Evolutionary conservation across 75 land plant species (phyloP).

Genomic region (Picea glauca): DNA sequence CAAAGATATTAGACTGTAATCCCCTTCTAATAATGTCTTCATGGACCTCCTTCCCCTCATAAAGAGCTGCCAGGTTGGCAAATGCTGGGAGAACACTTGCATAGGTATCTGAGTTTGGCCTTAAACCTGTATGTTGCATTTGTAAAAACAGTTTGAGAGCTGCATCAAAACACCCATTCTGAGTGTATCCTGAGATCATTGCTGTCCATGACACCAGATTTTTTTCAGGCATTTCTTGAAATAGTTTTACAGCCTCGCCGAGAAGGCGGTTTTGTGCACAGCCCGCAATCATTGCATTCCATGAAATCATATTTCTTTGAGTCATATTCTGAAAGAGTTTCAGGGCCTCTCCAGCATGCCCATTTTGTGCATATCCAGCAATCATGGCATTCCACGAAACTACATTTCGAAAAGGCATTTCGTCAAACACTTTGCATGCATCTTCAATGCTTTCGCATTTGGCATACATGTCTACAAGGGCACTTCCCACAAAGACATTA

Average conservation of each 20-base stretch:
- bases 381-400: slow-evolving; percentile 29
- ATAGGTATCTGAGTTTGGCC: not conserved
- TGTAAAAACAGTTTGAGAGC: not conserved
- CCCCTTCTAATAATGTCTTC: not conserved
- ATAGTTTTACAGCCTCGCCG: slow-evolving; percentile 18
- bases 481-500: slow-evolving; percentile 14
- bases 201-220: slow-evolving; percentile 3
- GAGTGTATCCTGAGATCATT: slow-evolving; percentile 4
- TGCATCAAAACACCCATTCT: slow-evolving; percentile 6
- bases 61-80: slow-evolving; percentile 3
- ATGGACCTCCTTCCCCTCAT: slow-evolving; percentile 5
- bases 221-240: not conserved
- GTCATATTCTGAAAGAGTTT: slow-evolving; percentile 20
- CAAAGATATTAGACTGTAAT: slow-evolving; percentile 6
- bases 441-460: slow-evolving; percentile 15
- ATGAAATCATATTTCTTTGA: slow-evolving; percentile 22
- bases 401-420: slow-evolving; percentile 11
- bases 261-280: slow-evolving; percentile 19
- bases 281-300: slow-evolving; percentile 44
- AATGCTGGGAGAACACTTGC: slow-evolving; percentile 9
- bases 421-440: slow-evolving; percentile 25
- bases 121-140: not conserved
- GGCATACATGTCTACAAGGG: slow-evolving; percentile 20
- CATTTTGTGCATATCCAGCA: slow-evolving; percentile 33
- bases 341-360: slow-evolving; percentile 20